Base-by-base conservation (phyloP, 805 yeast species). In the Clavispora phyllophila region DNA sequence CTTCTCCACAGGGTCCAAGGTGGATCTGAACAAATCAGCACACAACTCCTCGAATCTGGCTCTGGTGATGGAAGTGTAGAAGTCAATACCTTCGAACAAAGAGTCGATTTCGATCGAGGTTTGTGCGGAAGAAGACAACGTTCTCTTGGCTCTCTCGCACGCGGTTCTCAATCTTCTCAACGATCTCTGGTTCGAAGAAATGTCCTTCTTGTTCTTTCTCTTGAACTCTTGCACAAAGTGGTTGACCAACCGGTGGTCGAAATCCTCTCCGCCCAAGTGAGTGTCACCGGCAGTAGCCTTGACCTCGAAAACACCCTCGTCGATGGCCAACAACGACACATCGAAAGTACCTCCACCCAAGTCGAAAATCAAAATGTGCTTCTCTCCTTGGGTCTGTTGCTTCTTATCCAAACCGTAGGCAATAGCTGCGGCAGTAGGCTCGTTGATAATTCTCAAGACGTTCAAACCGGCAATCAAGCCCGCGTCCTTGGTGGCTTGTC, bases 111-210 rank as follows among this genome's bases (percentile, higher is more conserved):
- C 97, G 55, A 90, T 79, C 31, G 96, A 82, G 54, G 96, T 87
- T 76, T 89, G 96, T 53, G 96, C 88, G 47, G 96, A 86, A 27
- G 96, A 89, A 34, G 97, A 91, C 62, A 90, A 80, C 51, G 97
- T 88, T 81, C 98, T 88, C 95, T 90, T 90, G 54, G 98, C 98
- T 75, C 98, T 85, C 80, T 90, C 98, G 77, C 96, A 89, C 60
- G 97, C 96, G 57, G 97, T 90, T 82, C 97, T 86, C 71, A 90
- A 81, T 83, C 97, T 88, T 81, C 98, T 87, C 68, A 91, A 78
- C 52, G 98, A 95, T 80, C 98, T 87, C 78, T 89, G 96, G 83
- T 90, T 89, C 60, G 80, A 56, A 42, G 96, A 79, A 55, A 91
- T 73, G 69, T 91, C 98, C 80, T 88, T 87, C 84, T 88, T 88